Evolutionary conservation across 352 stramenopile species (phyloP), one percentile per base, ranked within the genome.

Genomic region (Phytophthora aleatoria): DNA sequence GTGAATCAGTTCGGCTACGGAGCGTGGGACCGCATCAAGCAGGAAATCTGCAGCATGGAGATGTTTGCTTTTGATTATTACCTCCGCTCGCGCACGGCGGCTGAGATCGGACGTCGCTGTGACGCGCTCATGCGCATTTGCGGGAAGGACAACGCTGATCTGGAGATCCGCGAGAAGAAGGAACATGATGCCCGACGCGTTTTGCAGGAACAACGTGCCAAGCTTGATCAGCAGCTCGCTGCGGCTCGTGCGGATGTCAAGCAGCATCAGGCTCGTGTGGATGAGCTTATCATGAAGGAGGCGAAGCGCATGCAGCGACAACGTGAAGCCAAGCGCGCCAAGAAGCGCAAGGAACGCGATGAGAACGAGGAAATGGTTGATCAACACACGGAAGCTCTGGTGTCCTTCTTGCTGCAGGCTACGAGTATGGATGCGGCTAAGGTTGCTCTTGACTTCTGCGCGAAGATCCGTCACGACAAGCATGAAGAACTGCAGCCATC

Each of bases 11-110:
- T 98, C 72, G 97, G 97, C 3, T 99, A 99, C 65, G 97, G 97
- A 36, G 91, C 93, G 26, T 98, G 96, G 81, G 97, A 99, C 66
- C 87, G 94, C 45, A 99, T 99, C 69, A 97, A 98, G 54, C 88
- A 98, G 44, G 96, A 99, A 74, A 99, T 99, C 30, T 90, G 88
- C 52, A 82, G 83, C 20, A 76, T 92, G 35, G 84, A 94, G 50
- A 81, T 87, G 74, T 99, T 99, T 68, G 85, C 96, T 13, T 99
- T 99, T 49, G 96, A 99, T 65, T 99, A 98, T 85, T 99, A 99
- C 72, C 97, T 99, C 73, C 98, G 98, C 38, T 99, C 93, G 10
- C 87, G 97, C 42, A 98, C 91, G 12, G 89, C 95, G 1, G 85
- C 87, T 5, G 97, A 99, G 69, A 97, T 99, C 36, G 95, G 98